These are phyloP conservation scores for Sarocladium oryzae DNA, from an alignment of 2,329 filamentous ascomycete genomes.

Conservation along the genomic window DNA sequence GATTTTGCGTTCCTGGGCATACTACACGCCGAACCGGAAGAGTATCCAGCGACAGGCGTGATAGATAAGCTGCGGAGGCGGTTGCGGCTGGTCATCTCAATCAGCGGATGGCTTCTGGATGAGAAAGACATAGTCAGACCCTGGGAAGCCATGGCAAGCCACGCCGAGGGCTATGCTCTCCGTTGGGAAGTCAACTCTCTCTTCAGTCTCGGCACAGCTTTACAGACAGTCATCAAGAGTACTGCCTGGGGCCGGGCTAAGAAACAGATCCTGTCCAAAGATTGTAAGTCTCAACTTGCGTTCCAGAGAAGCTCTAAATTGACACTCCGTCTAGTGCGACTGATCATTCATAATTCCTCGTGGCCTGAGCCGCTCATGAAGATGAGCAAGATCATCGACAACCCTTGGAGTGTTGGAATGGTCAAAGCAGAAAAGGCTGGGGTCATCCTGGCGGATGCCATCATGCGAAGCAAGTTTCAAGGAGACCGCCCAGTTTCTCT, in stretches of 20 bases:
- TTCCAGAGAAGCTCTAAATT: slow-evolving; percentile 1
- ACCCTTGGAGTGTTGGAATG: slow-evolving; percentile 73
- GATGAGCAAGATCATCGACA: slow-evolving; percentile 70
- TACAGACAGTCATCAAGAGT: slow-evolving; percentile 71
- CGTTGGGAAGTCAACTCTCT: slow-evolving; percentile 78
- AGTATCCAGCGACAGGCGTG: slow-evolving; percentile 42
- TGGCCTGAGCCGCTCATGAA: slow-evolving; percentile 61
- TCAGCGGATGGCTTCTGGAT: slow-evolving; percentile 74
- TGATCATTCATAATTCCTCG: slow-evolving; percentile 48
- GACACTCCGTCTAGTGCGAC: slow-evolving; percentile 35
- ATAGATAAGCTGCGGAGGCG: slow-evolving; percentile 54
- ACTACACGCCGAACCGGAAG: slow-evolving; percentile 35
- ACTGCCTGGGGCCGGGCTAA: slow-evolving; percentile 71
- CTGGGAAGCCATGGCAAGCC: slow-evolving; percentile 69
- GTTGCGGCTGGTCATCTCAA: slow-evolving; percentile 73
- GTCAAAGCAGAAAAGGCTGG: slow-evolving; percentile 67
- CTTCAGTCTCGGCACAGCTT: slow-evolving; percentile 67
- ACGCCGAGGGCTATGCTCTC: slow-evolving; percentile 74
- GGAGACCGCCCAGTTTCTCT: slow-evolving; percentile 76
- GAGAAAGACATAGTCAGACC: slow-evolving; percentile 62
- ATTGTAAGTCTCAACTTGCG: slow-evolving; percentile 33
- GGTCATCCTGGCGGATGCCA: slow-evolving; percentile 68
- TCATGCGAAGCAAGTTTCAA: slow-evolving; percentile 70
- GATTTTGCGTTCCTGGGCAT: slow-evolving; percentile 84
- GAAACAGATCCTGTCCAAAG: slow-evolving; percentile 38